Evolutionary conservation across 2,329 filamentous ascomycete species (phyloP).

Genomic region (Ilyonectria mors-panacis): DNA sequence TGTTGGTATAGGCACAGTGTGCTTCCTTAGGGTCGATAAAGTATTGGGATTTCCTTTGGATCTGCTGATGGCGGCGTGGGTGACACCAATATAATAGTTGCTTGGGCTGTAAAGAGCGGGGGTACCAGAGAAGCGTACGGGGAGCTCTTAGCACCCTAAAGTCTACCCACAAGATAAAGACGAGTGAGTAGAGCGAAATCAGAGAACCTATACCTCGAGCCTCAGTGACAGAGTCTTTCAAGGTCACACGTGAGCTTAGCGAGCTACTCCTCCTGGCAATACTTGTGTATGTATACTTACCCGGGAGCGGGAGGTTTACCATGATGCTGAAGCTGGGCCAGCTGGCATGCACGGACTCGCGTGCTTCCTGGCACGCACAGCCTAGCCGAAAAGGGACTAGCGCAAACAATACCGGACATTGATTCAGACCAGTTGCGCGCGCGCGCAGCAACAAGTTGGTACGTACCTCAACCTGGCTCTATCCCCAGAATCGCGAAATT

Average conservation of each 20-base stretch:
- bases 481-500: conserved; percentile 40
- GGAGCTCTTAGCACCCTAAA: neutral
- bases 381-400: conserved; percentile 24
- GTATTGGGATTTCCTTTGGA: neutral
- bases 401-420: conserved; percentile 2
- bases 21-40: neutral
- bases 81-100: neutral
- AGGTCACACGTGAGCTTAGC: neutral
- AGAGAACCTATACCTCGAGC: neutral
- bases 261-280: neutral
- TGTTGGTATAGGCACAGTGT: neutral
- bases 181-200: no score
- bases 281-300: neutral
- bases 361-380: no score
- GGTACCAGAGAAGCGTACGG: neutral
- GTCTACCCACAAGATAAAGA: neutral
- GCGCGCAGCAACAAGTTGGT: conserved; percentile 18
- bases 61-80: neutral
- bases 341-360: neutral
- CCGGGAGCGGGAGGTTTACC: conserved; percentile 4
- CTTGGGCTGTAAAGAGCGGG: conserved; percentile 18
- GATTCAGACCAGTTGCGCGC: conserved; percentile 8
- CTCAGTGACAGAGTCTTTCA: neutral
- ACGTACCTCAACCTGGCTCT: conserved; percentile 35
- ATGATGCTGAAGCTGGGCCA: neutral